Percentiles rank a stretch among this genome's conserved stretches.
phyloP scores from a whole-genome alignment of 495 filamentous ascomycete genomes.

The Lophiostoma macrostomum region DNA sequence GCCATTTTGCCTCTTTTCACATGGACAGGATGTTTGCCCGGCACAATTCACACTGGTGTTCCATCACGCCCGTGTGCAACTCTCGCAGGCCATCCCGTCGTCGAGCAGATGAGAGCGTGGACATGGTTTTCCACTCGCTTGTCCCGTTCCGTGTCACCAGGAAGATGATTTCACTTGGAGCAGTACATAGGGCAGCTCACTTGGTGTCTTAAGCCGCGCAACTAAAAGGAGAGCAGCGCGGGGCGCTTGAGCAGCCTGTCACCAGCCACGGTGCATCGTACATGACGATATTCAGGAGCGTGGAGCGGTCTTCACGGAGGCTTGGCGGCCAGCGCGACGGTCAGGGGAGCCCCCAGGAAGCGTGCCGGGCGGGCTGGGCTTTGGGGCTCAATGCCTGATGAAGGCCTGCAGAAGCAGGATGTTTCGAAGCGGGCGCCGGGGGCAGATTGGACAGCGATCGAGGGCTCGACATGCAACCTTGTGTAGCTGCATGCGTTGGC shows the following conservation, averaged over 20 bases:
- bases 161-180: not conserved
- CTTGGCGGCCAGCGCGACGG: no score
- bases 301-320: not conserved
- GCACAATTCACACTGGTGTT: not conserved
- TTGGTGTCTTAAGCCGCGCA: constrained; percentile 19
- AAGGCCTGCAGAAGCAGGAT: constrained; percentile 25
- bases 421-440: constrained; percentile 19
- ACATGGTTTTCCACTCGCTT: not conserved
- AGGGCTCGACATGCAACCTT: constrained; percentile 26
- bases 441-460: constrained; percentile 30
- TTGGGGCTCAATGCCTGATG: constrained; percentile 24
- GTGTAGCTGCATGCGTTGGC: constrained; percentile 34
- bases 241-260: constrained; percentile 13
- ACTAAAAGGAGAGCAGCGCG: constrained; percentile 24
- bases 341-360: constrained; percentile 13
- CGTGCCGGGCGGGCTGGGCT: constrained; percentile 1
- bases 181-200: constrained; percentile 1
- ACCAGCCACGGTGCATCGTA: not conserved
- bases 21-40: not conserved
- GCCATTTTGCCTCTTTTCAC: constrained; percentile 2
- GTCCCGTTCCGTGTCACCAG: not conserved
- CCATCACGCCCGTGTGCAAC: constrained; percentile 2
- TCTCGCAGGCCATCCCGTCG: no score
- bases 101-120: no score
- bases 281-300: constrained; percentile 35